These are phyloP conservation scores for Ceratocystiopsis sp. DNA, from an alignment of 2,329 filamentous ascomycete species.

Conservation along the genomic window DNA sequence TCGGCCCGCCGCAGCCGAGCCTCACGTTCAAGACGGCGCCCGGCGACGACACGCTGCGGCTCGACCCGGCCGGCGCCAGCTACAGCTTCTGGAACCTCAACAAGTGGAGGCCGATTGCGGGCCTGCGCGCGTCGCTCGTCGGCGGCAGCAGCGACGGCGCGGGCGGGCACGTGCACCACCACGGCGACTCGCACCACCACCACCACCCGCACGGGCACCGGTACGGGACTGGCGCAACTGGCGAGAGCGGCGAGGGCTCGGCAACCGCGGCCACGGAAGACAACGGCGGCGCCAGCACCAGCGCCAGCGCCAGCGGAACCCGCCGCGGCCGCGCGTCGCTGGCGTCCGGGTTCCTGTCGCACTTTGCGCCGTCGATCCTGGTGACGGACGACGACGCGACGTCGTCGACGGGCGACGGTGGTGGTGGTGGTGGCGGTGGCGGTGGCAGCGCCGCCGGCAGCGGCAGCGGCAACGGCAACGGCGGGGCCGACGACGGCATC, in stretches of 20 bases:
- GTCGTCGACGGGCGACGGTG: too few relatives aligned
- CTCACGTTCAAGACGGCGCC: constrained; percentile 29
- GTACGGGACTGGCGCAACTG: neutral
- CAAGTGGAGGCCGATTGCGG: constrained; percentile 31
- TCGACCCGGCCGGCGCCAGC: constrained; percentile 23
- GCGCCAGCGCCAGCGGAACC: too few relatives aligned
- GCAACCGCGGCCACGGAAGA: neutral
- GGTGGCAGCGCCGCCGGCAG: neutral
- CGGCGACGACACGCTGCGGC: constrained; percentile 20
- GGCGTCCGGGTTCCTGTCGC: neutral
- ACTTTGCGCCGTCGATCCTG: constrained; percentile 1
- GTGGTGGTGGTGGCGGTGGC: neutral
- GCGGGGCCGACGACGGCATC: neutral
- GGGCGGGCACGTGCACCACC: too few relatives aligned
- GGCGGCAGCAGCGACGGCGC: neutral
- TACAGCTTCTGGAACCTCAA: constrained; percentile 41
- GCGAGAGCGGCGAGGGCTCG: neutral
- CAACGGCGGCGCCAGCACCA: too few relatives aligned
- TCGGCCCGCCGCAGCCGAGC: constrained; percentile 18
- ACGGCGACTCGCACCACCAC: too few relatives aligned
- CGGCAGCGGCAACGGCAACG: neutral
- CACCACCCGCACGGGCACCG: neutral
- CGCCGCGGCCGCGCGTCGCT: neutral
- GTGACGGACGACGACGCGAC: constrained; percentile 1
- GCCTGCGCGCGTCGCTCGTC: constrained; percentile 11